These are phyloP conservation scores for Lotus japonicus DNA, from an alignment of 306 rosid genomes.

Conservation along the genomic window DNA sequence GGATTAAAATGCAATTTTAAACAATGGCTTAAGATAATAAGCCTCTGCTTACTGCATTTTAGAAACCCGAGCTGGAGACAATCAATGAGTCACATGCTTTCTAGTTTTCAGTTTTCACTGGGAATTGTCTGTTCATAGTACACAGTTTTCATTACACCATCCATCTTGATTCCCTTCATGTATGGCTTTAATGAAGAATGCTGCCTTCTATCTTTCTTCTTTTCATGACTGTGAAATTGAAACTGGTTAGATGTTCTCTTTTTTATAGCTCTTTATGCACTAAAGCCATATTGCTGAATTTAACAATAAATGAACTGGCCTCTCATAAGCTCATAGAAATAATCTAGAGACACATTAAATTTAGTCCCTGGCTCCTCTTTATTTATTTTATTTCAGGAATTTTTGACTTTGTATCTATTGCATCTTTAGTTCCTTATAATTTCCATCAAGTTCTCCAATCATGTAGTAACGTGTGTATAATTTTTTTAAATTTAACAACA, in stretches of 20 bases:
- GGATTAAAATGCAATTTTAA: not conserved
- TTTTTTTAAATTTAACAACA: no score
- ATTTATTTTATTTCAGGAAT: not conserved
- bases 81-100: not conserved
- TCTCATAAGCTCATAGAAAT: not conserved
- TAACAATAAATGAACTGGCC: not conserved
- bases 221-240: not conserved
- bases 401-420: not conserved
- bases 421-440: no score
- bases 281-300: not conserved
- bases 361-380: not conserved
- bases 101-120: constrained; percentile 9
- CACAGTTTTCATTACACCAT: not conserved
- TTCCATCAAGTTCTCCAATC: no score
- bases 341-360: not conserved
- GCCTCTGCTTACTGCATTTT: constrained; percentile 1
- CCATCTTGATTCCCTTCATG: not conserved
- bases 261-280: not conserved
- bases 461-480: no score
- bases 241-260: not conserved
- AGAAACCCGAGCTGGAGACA: not conserved
- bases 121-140: not conserved
- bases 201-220: not conserved
- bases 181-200: not conserved
- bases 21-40: not conserved